Conservation (phyloP, 1,284 basidiomycete genomes). For the Microbotryum scabiosae region DNA sequence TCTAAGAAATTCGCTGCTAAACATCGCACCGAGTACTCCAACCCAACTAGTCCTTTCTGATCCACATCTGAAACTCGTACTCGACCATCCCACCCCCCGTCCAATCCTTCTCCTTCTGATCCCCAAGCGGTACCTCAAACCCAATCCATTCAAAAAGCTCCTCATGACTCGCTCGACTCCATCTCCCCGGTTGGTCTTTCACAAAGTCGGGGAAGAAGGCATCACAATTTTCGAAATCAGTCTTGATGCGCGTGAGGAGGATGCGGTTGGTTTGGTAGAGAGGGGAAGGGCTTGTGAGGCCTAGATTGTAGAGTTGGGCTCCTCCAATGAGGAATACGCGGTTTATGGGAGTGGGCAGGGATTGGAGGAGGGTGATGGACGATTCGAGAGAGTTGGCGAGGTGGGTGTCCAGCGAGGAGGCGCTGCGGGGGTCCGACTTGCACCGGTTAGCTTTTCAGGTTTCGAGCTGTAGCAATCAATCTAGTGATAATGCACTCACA, state of each 20-base stretch:
- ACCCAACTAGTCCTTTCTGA: conserved; percentile 37
- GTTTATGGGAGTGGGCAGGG: conserved; percentile 14
- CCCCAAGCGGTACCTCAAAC: conserved; percentile 63
- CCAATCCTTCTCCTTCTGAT: conserved; percentile 62
- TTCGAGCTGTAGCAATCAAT: too few relatives aligned
- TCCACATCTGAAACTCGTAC: conserved; percentile 93
- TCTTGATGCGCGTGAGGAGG: conserved; percentile 75
- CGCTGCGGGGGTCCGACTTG: too few relatives aligned
- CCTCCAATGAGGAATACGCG: conserved; percentile 79
- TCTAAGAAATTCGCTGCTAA: too few relatives aligned
- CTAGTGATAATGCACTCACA: too few relatives aligned
- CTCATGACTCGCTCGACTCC: conserved; percentile 54
- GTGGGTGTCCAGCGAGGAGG: not conserved
- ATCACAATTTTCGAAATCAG: conserved; percentile 72
- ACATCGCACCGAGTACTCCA: too few relatives aligned
- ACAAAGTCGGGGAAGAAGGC: conserved; percentile 59
- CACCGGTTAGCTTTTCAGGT: too few relatives aligned
- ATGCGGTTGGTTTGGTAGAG: conserved; percentile 53
- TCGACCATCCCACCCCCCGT: conserved; percentile 42
- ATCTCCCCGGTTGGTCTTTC: conserved; percentile 37
- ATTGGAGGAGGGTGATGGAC: conserved; percentile 32
- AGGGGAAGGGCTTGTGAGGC: conserved; percentile 45
- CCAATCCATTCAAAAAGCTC: conserved; percentile 67
- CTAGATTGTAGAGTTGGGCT: conserved; percentile 68
- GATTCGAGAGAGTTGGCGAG: conserved; percentile 34